Percentiles rank a stretch among this genome's conserved stretches.
Conservation (phyloP, 805 yeast species). For the Candida ortonii region DNA sequence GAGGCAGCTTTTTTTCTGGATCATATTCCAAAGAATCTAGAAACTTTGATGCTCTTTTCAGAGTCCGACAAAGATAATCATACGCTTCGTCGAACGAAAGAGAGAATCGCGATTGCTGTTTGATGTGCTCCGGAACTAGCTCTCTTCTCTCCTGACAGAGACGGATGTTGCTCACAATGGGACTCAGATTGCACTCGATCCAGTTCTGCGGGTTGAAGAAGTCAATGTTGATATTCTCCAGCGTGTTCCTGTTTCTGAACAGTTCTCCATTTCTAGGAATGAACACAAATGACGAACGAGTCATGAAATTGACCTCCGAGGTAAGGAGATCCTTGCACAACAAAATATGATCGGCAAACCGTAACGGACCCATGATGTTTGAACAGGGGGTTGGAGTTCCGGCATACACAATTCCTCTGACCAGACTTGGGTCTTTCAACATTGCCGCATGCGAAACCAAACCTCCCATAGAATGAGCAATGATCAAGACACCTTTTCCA, state of each 20-base stretch:
- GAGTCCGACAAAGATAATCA: constrained; percentile 59
- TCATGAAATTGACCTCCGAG: constrained; percentile 78
- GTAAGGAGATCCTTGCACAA: constrained; percentile 72
- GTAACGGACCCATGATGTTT: constrained; percentile 79
- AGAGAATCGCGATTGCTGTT: constrained; percentile 30
- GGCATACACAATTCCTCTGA: constrained; percentile 74
- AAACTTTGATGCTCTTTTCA: constrained; percentile 58
- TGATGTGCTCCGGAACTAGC: constrained; percentile 14
- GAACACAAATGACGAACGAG: constrained; percentile 81
- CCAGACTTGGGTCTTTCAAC: constrained; percentile 61
- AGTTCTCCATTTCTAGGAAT: constrained; percentile 74
- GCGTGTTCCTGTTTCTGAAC: constrained; percentile 60
- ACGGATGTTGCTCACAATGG: constrained; percentile 52
- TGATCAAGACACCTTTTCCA: constrained; percentile 61
- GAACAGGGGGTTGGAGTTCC: constrained; percentile 85
- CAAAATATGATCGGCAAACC: constrained; percentile 78
- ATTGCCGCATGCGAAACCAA: constrained; percentile 76
- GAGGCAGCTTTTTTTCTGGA: constrained; percentile 61
- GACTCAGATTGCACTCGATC: constrained; percentile 73
- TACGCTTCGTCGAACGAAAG: constrained; percentile 56
- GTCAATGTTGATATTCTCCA: constrained; percentile 62
- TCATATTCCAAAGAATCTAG: constrained; percentile 54
- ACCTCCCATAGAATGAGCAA: constrained; percentile 97
- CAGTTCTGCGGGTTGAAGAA: constrained; percentile 78
- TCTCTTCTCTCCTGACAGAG: constrained; percentile 29